Evolutionary conservation across 306 rosid species (phyloP).

Genomic region (Alnus rubra): DNA sequence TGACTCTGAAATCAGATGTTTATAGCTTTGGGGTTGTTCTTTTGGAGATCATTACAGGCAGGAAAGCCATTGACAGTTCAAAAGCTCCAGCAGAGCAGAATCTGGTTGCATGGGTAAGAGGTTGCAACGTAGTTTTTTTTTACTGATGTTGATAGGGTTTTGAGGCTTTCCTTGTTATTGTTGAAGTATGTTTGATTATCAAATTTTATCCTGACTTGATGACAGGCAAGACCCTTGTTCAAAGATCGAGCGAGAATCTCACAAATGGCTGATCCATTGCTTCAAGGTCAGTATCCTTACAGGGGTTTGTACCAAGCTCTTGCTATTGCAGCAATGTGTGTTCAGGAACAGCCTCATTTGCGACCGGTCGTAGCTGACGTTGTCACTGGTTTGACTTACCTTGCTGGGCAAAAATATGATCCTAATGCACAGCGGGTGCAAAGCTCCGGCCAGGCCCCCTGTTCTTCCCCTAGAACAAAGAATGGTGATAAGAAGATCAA

Average conservation of each 20-base stretch:
- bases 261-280: constrained; percentile 82
- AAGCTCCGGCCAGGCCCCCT: constrained; percentile 53
- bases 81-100: constrained; percentile 83
- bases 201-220: constrained; percentile 14
- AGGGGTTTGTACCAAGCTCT: constrained; percentile 88
- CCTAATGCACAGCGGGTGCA: constrained; percentile 51
- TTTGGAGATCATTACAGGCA: constrained; percentile 88
- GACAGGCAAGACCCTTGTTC: constrained; percentile 86
- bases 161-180: not conserved
- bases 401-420: constrained; percentile 68
- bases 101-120: constrained; percentile 93
- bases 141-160: not conserved
- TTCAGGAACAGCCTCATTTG: constrained; percentile 85
- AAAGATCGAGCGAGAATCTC: constrained; percentile 61
- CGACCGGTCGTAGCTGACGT: constrained; percentile 91
- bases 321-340: constrained; percentile 92
- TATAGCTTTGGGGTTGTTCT: constrained; percentile 97
- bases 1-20: constrained; percentile 91
- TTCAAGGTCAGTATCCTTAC: constrained; percentile 81
- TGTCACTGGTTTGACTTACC: constrained; percentile 88
- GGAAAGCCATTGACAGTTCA: constrained; percentile 81
- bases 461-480: constrained; percentile 67
- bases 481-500: constrained; percentile 38
- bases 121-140: not conserved
- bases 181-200: not conserved